Percentiles rank a stretch among this genome's conserved stretches.
These are phyloP conservation scores for Penicillium sp. DNA, from an alignment of 2,329 filamentous ascomycete genomes.

Conservation along the genomic window DNA sequence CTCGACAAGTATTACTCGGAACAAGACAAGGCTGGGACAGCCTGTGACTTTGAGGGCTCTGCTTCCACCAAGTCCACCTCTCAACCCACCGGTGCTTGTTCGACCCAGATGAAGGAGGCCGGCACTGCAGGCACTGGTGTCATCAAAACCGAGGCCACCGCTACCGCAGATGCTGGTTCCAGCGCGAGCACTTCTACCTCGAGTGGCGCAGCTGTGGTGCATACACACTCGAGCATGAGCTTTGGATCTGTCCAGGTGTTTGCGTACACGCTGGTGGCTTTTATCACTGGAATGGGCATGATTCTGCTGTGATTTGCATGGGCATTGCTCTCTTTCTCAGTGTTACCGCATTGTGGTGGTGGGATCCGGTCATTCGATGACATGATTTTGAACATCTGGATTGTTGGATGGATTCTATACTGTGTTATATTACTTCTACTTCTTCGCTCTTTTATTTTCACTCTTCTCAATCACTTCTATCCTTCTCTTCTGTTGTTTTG, in stretches of 20 bases:
- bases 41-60: constrained; percentile 42
- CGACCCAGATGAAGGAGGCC: constrained; percentile 36
- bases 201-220: constrained; percentile 20
- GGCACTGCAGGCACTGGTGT: constrained; percentile 37
- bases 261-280: too few species aligned
- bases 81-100: constrained; percentile 36
- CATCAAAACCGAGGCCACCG: constrained; percentile 34
- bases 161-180: constrained; percentile 19
- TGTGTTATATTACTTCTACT: too few species aligned
- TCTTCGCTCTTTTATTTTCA: too few species aligned
- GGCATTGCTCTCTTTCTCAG: too few species aligned
- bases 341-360: too few species aligned
- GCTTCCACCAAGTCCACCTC: constrained; percentile 35
- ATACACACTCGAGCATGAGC: constrained; percentile 23
- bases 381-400: too few species aligned
- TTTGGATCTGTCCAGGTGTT: constrained; percentile 33
- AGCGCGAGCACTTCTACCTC: constrained; percentile 20
- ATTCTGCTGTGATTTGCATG: too few species aligned
- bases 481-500: too few species aligned
- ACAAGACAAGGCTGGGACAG: constrained; percentile 33
- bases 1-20: constrained; percentile 43
- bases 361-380: too few species aligned
- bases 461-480: too few species aligned
- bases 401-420: too few species aligned
- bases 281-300: too few species aligned